Percentiles rank a stretch among this genome's conserved stretches.
Conservation (phyloP, 176 grass and related monocot genomes). For the Phoenix roebelenii region DNA sequence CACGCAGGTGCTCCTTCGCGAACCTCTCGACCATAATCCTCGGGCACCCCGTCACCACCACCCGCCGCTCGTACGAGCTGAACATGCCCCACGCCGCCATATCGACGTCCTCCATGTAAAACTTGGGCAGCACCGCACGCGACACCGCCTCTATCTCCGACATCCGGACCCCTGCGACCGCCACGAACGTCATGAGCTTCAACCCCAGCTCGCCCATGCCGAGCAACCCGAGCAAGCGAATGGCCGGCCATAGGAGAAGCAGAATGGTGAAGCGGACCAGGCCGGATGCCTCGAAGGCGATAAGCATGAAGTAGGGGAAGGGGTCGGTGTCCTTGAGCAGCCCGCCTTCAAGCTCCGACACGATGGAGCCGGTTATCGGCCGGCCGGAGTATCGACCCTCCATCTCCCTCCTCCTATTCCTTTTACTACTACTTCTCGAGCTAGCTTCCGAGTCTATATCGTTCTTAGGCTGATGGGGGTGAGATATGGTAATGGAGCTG, state of each 20-base stretch:
- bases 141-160: constrained; percentile 65
- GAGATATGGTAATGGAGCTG: too few relatives aligned
- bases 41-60: constrained; percentile 59
- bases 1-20: constrained; percentile 72
- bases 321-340: neutral
- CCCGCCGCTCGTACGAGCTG: constrained; percentile 22
- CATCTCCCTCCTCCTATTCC: neutral
- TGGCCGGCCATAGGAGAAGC: constrained; percentile 46
- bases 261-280: constrained; percentile 44
- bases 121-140: constrained; percentile 88
- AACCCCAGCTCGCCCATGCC: constrained; percentile 5
- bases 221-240: constrained; percentile 25
- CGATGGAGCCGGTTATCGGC: neutral
- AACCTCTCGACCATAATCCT: constrained; percentile 67
- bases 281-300: constrained; percentile 67
- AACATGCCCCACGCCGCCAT: constrained; percentile 46
- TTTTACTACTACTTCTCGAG: too few relatives aligned
- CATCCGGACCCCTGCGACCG: constrained; percentile 27
- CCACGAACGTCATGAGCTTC: constrained; percentile 32
- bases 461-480: too few relatives aligned
- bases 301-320: constrained; percentile 20
- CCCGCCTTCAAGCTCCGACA: constrained; percentile 5
- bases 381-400: constrained; percentile 1
- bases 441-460: too few relatives aligned
- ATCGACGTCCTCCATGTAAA: constrained; percentile 81